Evolutionary conservation across 208 protist genomes (phyloP).

Genomic region (Acanthamoeba polyphaga): DNA sequence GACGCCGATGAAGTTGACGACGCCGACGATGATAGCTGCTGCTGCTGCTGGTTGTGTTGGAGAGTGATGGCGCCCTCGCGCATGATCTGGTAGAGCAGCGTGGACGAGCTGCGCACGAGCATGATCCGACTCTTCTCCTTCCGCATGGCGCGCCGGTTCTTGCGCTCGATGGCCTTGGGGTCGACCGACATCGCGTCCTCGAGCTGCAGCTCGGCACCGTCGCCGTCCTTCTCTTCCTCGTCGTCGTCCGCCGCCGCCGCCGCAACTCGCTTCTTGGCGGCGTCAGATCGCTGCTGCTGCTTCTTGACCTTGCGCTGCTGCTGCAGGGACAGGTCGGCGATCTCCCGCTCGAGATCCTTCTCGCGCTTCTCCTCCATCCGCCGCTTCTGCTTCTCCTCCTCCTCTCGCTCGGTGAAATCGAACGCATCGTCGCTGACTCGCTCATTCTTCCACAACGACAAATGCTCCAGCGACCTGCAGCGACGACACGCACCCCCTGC

Average conservation of each 20-base stretch:
- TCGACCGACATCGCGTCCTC: neutral
- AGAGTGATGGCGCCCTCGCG: constrained; percentile 9
- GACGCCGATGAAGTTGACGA: no score
- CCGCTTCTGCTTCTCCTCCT: constrained; percentile 37
- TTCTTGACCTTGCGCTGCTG: neutral
- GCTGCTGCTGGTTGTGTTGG: neutral
- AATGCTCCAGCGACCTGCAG: constrained; percentile 16
- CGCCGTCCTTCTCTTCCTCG: neutral
- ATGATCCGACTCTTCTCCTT: constrained; percentile 70
- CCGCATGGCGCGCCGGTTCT: constrained; percentile 15
- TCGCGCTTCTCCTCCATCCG: constrained; percentile 20
- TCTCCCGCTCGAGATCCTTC: neutral
- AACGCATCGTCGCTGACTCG: constrained; percentile 56
- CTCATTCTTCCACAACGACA: constrained; percentile 57
- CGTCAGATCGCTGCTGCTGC: neutral
- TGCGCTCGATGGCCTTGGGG: neutral
- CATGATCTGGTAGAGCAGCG: constrained; percentile 62
- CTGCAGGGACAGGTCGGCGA: neutral
- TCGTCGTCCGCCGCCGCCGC: neutral
- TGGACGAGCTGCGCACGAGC: constrained; percentile 32
- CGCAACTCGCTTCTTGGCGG: neutral
- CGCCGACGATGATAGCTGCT: no score
- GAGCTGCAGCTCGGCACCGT: neutral
- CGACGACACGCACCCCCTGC: neutral
- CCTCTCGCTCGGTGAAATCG: constrained; percentile 27